Base-by-base conservation (phyloP, 164 flowering plant genomes). In the Paratinospora sagittata region DNA sequence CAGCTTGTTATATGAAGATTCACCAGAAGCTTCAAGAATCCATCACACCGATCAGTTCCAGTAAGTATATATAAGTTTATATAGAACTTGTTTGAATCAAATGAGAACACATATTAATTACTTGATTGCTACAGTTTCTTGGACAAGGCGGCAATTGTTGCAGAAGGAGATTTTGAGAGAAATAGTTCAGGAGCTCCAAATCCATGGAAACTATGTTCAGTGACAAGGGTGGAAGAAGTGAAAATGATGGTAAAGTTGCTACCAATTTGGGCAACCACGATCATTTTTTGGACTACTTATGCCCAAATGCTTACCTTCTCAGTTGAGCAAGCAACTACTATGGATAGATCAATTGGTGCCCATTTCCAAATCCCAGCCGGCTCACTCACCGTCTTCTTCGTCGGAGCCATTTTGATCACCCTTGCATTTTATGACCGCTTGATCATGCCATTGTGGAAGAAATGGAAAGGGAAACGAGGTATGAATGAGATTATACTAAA, bases 271-370 rank as follows among this genome's bases (percentile, higher is more conserved):
- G 91, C 92, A 26, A 91, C 94, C 37, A 89, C 94, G 23, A 91
- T 91, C 58, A 81, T 89, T 1, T 91, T 91, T 55, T 91, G 97
- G 97, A 91, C 97, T 0, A 82, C 88, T 2, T 88, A 91, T 72
- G 97, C 97, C 0, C 97, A 91, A 74, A 85, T 91, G 94, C 85
- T 91, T 74, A 91, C 97, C 26, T 91, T 91, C 79, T 91, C 92
- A 1, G 97, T 91, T 0, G 87, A 85, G 70, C 97, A 91, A 81
- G 97, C 97, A 0, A 78, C 91, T 27, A 91, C 94, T 26, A 87
- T 91, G 97, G 73, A 86, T 17, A 80, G 97, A 75, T 77, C 81
- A 0, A 70, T 93, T 5, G 90, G 90, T n/a, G n/a, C n/a, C 7
- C 70, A 52, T 41, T 94, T 94, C 78, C 81, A 82, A 63, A 94